Evolutionary conservation across 2,329 filamentous ascomycete genomes (phyloP).

Genomic region (Curvularia spicifera): DNA sequence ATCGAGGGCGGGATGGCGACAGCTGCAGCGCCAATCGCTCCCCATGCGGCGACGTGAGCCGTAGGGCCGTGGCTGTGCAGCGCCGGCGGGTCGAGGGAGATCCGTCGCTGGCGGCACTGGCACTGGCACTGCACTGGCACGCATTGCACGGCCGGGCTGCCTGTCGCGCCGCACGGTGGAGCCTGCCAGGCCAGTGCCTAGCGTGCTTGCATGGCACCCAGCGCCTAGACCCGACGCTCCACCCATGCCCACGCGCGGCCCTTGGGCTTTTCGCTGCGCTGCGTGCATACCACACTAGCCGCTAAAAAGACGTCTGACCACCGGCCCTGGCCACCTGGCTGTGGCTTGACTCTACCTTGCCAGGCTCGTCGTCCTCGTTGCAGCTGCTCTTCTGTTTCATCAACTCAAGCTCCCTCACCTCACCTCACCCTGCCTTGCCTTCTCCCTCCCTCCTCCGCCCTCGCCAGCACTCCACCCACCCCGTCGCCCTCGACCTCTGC

Average conservation of each 20-base stretch:
- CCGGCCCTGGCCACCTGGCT: conserved; percentile 30
- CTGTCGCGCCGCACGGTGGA: conserved; percentile 17
- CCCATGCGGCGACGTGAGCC: conserved; percentile 32
- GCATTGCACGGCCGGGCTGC: neutral
- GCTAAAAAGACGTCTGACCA: conserved; percentile 49
- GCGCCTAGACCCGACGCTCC: conserved; percentile 35
- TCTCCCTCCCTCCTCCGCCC: neutral
- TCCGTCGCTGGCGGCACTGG: neutral
- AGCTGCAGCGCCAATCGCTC: conserved; percentile 44
- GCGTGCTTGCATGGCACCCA: no score
- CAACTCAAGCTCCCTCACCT: conserved; percentile 24
- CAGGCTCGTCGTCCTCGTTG: conserved; percentile 35
- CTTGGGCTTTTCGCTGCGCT: conserved; percentile 8
- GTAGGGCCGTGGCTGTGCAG: conserved; percentile 49
- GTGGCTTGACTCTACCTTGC: conserved; percentile 40
- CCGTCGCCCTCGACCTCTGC: no score
- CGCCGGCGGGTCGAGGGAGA: conserved; percentile 13
- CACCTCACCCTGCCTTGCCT: neutral
- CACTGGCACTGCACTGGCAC: no score
- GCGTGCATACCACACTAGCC: conserved; percentile 6
- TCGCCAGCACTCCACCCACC: neutral
- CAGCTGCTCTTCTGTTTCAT: conserved; percentile 47
- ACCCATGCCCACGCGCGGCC: conserved; percentile 38
- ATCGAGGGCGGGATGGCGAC: conserved; percentile 35
- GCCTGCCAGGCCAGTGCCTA: neutral